Percentiles rank a stretch among this genome's conserved stretches.
These are phyloP conservation scores for Monosporascus sp. DNA, from an alignment of 2,329 filamentous ascomycete genomes.

Conservation along the genomic window DNA sequence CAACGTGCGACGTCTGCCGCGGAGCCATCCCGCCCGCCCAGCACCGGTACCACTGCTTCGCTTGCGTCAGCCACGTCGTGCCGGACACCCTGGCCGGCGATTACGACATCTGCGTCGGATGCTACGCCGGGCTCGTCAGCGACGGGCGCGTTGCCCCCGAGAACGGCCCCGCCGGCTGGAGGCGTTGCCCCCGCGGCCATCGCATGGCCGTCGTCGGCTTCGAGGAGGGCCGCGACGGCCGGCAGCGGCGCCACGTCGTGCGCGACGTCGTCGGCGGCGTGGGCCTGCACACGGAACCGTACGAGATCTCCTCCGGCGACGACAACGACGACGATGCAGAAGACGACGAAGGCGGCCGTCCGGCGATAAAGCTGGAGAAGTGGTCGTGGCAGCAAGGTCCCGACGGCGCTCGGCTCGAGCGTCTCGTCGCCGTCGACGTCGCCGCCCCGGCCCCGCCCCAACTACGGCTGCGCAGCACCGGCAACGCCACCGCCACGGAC, in stretches of 20 bases:
- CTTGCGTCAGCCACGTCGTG: constrained; percentile 54
- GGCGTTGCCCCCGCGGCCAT: constrained; percentile 73
- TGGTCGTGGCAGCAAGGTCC: constrained; percentile 44
- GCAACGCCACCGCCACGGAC: constrained; percentile 21
- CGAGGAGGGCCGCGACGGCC: constrained; percentile 55
- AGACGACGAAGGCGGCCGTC: constrained; percentile 14
- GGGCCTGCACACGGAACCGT: constrained; percentile 57
- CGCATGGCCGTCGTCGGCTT: constrained; percentile 81
- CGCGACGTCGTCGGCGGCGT: constrained; percentile 74
- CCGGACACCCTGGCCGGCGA: constrained; percentile 57
- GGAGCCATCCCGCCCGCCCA: constrained; percentile 64
- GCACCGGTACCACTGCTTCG: constrained; percentile 73
- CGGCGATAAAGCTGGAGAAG: constrained; percentile 30
- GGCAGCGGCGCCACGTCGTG: constrained; percentile 62
- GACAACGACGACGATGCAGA: constrained; percentile 7
- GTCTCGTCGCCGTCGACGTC: constrained; percentile 48
- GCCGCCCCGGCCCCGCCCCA: constrained; percentile 35
- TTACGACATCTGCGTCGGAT: constrained; percentile 77
- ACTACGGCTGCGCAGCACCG: constrained; percentile 3
- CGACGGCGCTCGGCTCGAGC: constrained; percentile 33
- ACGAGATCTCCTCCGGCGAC: constrained; percentile 25
- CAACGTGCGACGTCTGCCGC: constrained; percentile 73
- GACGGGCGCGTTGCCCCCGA: constrained; percentile 63
- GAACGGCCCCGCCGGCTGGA: constrained; percentile 77
- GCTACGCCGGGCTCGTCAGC: constrained; percentile 65